Evolutionary conservation across 192 early-diverging fungal genomes (phyloP), one percentile per base, ranked within the genome.

Genomic region (Backusella macrospora): DNA sequence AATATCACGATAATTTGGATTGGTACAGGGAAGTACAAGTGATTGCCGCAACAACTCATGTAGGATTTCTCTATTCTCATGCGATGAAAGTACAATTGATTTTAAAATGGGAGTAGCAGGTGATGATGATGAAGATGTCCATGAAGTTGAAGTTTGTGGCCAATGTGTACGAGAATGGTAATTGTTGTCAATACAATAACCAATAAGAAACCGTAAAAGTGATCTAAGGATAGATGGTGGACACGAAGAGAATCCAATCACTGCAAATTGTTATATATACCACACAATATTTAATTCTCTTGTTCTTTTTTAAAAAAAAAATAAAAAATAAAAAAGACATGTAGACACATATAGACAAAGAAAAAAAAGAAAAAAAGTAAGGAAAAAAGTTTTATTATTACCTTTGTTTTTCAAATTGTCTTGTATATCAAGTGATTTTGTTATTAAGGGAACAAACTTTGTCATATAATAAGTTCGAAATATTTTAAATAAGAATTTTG

Each of bases 11-110:
- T 91, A 88, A n/a, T 81, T 69, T 1, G 78, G 68, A 65, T 84
- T 85, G 26, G 76, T 82, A 9, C 42, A 26, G 8, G 93, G 93
- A 9, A 92, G 26, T 39, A 90, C 69, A 23, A 95, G 72, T 4
- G 86, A 81, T 76, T 96, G 94, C 46, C 90, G 77, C 1, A 95
- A 63, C 42, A 92, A 83, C 72, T 96, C 94, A 75, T 96, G 93
- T 26, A 92, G 79, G 23, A 93, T 83, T 76, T 95, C 93, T 2
- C 93, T 72, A 65, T 89, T 92, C 49, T 80, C 82, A 55, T 87
- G 82, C 3, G 82, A 81, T 1, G 81, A 81, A n/a, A 84, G 78
- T 7, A 90, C 83, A 44, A 90, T 88, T 0, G 85, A 87, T 48
- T 88, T 90, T 18, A 90, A 70, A 34, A 90, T 88, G 1, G 87